Base-by-base conservation (phyloP, 2,329 filamentous ascomycete genomes). In the Colletotrichum abscissum region DNA sequence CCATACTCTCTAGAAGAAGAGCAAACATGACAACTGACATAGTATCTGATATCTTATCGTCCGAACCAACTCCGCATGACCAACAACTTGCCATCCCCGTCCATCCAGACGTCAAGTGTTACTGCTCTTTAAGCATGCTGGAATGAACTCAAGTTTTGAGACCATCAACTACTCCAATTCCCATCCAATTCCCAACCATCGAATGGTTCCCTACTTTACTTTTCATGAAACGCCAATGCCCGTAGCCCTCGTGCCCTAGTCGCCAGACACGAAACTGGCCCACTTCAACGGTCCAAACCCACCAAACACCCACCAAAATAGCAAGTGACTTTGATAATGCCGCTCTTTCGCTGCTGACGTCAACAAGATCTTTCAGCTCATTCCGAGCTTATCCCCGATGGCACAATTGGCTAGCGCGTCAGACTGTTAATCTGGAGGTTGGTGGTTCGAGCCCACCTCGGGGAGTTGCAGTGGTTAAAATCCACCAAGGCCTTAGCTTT, bases 381-480 rank as follows among this genome's bases (percentile, higher is more conserved):
- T 1, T 6, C 19, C 7, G 71, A 70, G 71, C 67, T 66, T 30
- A 71, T 73, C 71, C 71, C 71, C 71, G 71, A 73, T 73, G 67
- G 71, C 71, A 73, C 71, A 73, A 73, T 73, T 73, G 71, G 71
- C 71, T 73, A 73, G 71, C 71, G 71, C 71, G 71, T 73, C 71
- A 73, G 71, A 73, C 71, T 73, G 71, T 73, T 73, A 73, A 73
- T 73, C 71, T 73, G 71, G 71, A 73, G 71, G 71, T 73, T 73
- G 71, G 71, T 73, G 71, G 71, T 73, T 73, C 71, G 71, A 73
- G 71, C 71, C 67, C 71, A 73, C 67, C 71, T 73, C 70, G 70
- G 70, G 70, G 70, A 73, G 70, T 38, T 7, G 1, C 8, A 69
- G 59, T 66, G 67, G 67, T 71, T 73, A 11, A 24, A 73, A 26